Conservation (phyloP, 495 filamentous ascomycete species). For the Tuber umbilicatum region DNA sequence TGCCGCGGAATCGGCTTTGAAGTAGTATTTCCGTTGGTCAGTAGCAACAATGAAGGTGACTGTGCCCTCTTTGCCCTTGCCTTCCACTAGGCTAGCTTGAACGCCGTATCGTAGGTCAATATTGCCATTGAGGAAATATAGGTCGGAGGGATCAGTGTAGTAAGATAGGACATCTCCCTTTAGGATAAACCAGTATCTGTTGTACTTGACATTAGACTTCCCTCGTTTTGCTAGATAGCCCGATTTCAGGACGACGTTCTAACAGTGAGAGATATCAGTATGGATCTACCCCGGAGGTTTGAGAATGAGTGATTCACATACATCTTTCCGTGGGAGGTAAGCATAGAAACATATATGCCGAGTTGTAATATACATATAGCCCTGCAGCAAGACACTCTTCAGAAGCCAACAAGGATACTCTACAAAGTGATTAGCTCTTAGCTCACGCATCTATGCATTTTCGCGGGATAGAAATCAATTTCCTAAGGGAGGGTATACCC, state of each 20-base stretch:
- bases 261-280: constrained; percentile 3
- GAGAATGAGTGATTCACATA: constrained; percentile 43
- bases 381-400: constrained; percentile 85
- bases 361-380: constrained; percentile 93
- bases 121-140: constrained; percentile 87
- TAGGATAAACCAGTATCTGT: constrained; percentile 92
- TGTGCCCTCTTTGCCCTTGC: constrained; percentile 58
- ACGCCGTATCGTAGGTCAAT: constrained; percentile 91
- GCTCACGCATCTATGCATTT: background rate
- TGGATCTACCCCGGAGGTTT: background rate
- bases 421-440: constrained; percentile 35
- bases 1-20: constrained; percentile 77
- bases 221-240: constrained; percentile 86
- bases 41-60: constrained; percentile 77
- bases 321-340: constrained; percentile 84
- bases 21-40: constrained; percentile 74
- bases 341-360: constrained; percentile 96
- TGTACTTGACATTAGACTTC: constrained; percentile 79
- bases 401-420: constrained; percentile 95
- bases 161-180: constrained; percentile 96
- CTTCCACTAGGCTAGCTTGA: constrained; percentile 61
- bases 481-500: constrained; percentile 46
- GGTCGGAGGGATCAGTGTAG: constrained; percentile 71
- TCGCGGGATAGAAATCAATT: background rate
- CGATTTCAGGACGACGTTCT: constrained; percentile 75